Base-by-base conservation (phyloP, 176 grass and related monocot genomes). In the Miscanthus lutarioriparius region DNA sequence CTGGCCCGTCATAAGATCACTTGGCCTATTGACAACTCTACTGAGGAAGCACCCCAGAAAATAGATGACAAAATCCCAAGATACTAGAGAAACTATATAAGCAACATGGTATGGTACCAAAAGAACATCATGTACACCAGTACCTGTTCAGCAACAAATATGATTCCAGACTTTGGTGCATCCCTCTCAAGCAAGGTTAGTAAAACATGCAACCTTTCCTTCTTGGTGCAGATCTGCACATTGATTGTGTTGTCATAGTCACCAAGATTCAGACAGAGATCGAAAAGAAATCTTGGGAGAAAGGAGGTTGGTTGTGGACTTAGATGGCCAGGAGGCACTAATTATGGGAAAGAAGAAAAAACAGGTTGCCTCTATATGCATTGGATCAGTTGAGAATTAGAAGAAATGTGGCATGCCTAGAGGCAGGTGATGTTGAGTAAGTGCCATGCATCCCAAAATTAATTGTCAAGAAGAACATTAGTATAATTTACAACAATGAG, bases 131-230 rank as follows among this genome's bases (percentile, higher is more conserved):
- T 63, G n/a, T 67, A 20, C 10, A 77, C 4, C 51, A 28, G 67
- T 93, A 96, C 96, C 93, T 99, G 96, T 48, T 94, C 91, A 56
- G 79, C 74, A 30, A 96, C 93, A 94, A 99, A 99, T 92, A 99
- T 86, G 76, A 99, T 99, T 71, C 65, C 89, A 0, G 93, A 96
- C 62, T 91, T 99, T 81, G 96, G 93, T 71, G 72, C 51, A 77
- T 99, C 93, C 69, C 78, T 92, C 64, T 94, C 82, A 76, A 99
- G 89, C 54, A 99, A 92, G 53, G 83, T 80, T 48, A 94, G 91
- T 77, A 99, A 94, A 56, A 89, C 71, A 79, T 75, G 81, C 62
- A 96, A 76, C 75, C 70, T 87, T 77, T 95, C 87, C 83, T 94
- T 92, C 82, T 94, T 99, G 54, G 74, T 92, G 72, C 93, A 95